Evolutionary conservation across 495 filamentous ascomycete genomes (phyloP).

Genomic region (Tuber microsphaerosporum): DNA sequence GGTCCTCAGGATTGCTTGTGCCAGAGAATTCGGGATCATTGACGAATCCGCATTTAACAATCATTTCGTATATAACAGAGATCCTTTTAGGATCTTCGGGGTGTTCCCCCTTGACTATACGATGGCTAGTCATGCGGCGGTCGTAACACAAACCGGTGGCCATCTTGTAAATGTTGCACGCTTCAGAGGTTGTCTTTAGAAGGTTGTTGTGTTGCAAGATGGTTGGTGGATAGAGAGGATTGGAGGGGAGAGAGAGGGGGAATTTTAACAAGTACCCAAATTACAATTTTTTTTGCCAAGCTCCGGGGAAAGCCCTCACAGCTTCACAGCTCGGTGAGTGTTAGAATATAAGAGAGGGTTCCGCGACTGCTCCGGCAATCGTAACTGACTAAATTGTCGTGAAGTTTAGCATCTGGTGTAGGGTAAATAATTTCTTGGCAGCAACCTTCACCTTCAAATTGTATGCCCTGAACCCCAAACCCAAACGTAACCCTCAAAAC

Average conservation of each 20-base stretch:
- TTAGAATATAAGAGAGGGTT: neutral
- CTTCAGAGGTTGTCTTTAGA: neutral
- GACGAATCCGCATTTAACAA: conserved; percentile 71
- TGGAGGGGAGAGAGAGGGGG: neutral
- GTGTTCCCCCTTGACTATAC: conserved; percentile 73
- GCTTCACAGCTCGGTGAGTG: neutral
- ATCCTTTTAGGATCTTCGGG: conserved; percentile 91
- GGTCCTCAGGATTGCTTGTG: conserved; percentile 45
- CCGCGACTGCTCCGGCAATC: neutral
- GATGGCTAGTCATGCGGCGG: conserved; percentile 83
- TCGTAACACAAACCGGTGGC: conserved; percentile 82
- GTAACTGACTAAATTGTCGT: neutral
- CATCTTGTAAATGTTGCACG: conserved; percentile 35
- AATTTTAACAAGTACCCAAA: neutral
- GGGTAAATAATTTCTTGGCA: neutral
- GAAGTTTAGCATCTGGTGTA: neutral
- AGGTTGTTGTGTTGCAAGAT: neutral
- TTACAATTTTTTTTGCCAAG: neutral
- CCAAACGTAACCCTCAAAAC: no score
- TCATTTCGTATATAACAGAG: conserved; percentile 75
- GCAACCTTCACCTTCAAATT: neutral
- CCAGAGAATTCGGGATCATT: conserved; percentile 51
- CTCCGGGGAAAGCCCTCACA: neutral
- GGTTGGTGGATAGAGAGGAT: neutral
- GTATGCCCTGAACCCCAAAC: no score